These are phyloP conservation scores for Guadua angustifolia DNA, from an alignment of 176 grass and related monocot genomes.

Conservation along the genomic window DNA sequence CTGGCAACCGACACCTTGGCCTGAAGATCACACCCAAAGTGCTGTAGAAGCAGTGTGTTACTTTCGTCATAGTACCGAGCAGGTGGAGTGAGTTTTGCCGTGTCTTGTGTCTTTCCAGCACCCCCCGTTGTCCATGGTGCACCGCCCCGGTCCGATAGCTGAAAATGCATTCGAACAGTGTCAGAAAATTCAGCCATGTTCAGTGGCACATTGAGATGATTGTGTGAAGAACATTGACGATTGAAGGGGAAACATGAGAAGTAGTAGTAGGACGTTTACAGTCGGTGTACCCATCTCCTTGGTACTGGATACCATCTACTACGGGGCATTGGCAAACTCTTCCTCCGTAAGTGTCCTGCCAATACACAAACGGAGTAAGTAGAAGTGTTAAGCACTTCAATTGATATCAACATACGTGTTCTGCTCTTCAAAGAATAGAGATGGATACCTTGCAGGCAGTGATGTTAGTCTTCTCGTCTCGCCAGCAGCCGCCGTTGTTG, in stretches of 20 bases:
- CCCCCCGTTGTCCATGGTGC: conserved; percentile 74
- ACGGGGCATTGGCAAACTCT: conserved; percentile 78
- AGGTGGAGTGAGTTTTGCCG: conserved; percentile 70
- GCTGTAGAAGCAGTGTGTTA: not conserved
- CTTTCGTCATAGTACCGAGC: conserved; percentile 49
- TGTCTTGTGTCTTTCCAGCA: conserved; percentile 76
- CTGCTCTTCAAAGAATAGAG: not conserved
- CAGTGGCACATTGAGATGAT: not conserved
- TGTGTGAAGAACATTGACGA: not conserved
- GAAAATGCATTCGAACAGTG: conserved; percentile 1
- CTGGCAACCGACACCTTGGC: not conserved
- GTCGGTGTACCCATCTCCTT: conserved; percentile 78
- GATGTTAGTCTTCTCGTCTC: conserved; percentile 56
- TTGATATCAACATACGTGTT: not conserved
- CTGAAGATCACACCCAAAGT: not conserved
- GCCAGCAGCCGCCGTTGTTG: conserved; percentile 83
- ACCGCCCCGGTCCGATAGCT: conserved; percentile 84
- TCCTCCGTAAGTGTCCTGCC: conserved; percentile 88
- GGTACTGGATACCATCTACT: conserved; percentile 67
- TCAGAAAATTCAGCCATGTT: not conserved
- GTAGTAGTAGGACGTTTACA: conserved; percentile 65
- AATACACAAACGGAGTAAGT: not conserved
- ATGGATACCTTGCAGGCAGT: conserved; percentile 71
- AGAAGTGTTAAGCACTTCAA: not conserved
- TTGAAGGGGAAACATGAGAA: not conserved